phyloP scores from a whole-genome alignment of 2,329 filamentous ascomycete genomes.

The Aurifilum marmelostoma region DNA sequence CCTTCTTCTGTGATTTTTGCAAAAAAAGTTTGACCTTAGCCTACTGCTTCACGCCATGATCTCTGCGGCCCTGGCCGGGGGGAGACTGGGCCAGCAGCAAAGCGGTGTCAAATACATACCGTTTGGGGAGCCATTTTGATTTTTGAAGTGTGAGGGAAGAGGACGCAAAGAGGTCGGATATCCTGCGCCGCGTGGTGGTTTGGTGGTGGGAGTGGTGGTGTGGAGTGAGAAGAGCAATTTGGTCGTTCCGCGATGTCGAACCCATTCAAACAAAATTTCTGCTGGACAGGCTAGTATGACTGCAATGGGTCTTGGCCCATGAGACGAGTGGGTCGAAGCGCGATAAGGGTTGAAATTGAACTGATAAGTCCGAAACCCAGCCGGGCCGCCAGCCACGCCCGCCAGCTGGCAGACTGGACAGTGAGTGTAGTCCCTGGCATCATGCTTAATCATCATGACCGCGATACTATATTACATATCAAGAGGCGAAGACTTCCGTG shows the following conservation, averaged over 20 bases:
- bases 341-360: constrained; percentile 16
- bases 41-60: constrained; percentile 82
- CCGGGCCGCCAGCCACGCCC: too few species aligned
- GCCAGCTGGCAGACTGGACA: constrained; percentile 8
- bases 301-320: not conserved
- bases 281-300: not conserved
- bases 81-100: constrained; percentile 82
- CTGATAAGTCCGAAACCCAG: not conserved
- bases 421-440: too few species aligned
- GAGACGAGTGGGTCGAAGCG: not conserved
- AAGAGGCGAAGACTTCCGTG: too few species aligned
- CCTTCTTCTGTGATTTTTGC: constrained; percentile 62
- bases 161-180: constrained; percentile 69
- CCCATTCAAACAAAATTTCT: constrained; percentile 2
- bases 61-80: constrained; percentile 39
- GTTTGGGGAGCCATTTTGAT: constrained; percentile 85
- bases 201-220: constrained; percentile 33
- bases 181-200: constrained; percentile 70
- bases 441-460: too few species aligned
- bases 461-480: too few species aligned
- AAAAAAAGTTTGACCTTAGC: constrained; percentile 72
- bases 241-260: constrained; percentile 17
- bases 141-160: constrained; percentile 42
- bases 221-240: constrained; percentile 5
- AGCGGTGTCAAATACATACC: constrained; percentile 87